Evolutionary conservation across 2,329 filamentous ascomycete species (phyloP).

Genomic region (Triangularia verruculosa): DNA sequence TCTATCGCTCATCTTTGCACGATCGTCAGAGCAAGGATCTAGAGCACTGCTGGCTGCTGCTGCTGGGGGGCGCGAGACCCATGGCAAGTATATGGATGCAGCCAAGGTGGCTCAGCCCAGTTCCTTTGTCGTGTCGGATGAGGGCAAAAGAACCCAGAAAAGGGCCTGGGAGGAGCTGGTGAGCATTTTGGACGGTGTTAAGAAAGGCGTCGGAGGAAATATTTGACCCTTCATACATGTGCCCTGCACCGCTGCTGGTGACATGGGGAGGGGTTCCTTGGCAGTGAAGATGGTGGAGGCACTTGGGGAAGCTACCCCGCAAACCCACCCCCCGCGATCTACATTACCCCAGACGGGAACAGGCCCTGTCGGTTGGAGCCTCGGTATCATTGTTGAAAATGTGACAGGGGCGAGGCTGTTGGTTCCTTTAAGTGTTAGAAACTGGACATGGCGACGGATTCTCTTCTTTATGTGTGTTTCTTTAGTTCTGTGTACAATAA

Average conservation of each 20-base stretch:
- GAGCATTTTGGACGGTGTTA: constrained; percentile 41
- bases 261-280: not conserved
- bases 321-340: not conserved
- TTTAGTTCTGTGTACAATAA: not conserved
- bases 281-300: not conserved
- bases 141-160: constrained; percentile 37
- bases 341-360: constrained; percentile 14
- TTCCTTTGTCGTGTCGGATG: constrained; percentile 35
- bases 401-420: not conserved
- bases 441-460: not conserved
- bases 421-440: not conserved
- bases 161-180: constrained; percentile 44
- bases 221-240: not conserved
- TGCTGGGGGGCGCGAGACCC: constrained; percentile 30
- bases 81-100: constrained; percentile 42
- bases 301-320: constrained; percentile 7
- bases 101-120: constrained; percentile 32
- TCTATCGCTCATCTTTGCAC: constrained; percentile 3
- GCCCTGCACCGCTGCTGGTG: not conserved
- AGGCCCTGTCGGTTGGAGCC: constrained; percentile 8
- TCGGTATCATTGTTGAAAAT: constrained; percentile 13
- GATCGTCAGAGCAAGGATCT: constrained; percentile 19
- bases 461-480: not conserved
- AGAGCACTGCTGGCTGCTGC: constrained; percentile 30
- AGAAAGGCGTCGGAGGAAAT: constrained; percentile 33